These are phyloP conservation scores for Epichloe bromicola DNA, from an alignment of 2,329 filamentous ascomycete genomes.

Conservation along the genomic window DNA sequence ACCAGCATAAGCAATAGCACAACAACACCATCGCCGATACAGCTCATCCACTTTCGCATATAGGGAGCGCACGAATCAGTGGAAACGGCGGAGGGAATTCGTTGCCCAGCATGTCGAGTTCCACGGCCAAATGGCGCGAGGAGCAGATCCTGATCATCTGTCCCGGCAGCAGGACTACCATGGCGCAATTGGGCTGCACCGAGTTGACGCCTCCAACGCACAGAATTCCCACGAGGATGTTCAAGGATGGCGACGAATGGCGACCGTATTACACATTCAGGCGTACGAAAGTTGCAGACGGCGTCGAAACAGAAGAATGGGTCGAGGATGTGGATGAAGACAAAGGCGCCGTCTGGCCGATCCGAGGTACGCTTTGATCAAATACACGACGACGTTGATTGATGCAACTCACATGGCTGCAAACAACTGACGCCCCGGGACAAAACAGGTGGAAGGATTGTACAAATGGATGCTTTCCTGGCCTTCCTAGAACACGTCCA, in stretches of 20 bases:
- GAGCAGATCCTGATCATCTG: constrained; percentile 59
- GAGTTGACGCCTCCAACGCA: constrained; percentile 85
- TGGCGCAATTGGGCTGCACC: constrained; percentile 79
- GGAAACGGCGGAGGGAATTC: background rate
- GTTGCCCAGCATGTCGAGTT: constrained; percentile 36
- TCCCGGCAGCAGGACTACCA: constrained; percentile 76
- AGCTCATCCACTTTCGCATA: background rate
- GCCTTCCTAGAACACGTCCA: constrained; percentile 89
- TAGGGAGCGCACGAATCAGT: background rate
- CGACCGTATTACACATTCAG: constrained; percentile 65
- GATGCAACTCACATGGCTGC: background rate
- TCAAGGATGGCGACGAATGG: constrained; percentile 68
- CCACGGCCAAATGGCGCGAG: constrained; percentile 48
- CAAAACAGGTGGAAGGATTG: constrained; percentile 59
- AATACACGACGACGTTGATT: background rate
- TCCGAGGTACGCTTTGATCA: constrained; percentile 37
- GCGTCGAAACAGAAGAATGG: constrained; percentile 50
- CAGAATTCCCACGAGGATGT: constrained; percentile 89
- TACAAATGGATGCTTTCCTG: constrained; percentile 85
- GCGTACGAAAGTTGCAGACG: constrained; percentile 39
- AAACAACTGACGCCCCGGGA: background rate
- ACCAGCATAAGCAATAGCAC: background rate
- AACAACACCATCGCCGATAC: background rate
- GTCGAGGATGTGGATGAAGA: constrained; percentile 81
- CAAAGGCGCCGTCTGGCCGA: constrained; percentile 82